A percentile compares a stretch with the other conserved stretches of the same genome.
phyloP scores from a whole-genome alignment of 2,329 filamentous ascomycete species.

The Xenoacremonium recifei region DNA sequence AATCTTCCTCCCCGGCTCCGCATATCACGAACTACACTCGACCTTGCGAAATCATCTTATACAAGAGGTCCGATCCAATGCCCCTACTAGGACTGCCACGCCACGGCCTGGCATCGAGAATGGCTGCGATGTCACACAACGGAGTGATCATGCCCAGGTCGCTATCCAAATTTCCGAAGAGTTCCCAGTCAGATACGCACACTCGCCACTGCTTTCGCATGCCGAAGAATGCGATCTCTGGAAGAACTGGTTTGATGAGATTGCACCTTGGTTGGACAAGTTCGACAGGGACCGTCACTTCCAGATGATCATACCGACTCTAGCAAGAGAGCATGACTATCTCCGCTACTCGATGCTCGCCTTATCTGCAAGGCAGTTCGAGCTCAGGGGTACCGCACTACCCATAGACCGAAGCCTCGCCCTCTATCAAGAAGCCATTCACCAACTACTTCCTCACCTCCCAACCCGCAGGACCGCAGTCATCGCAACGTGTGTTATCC shows the following conservation, averaged over 20 bases:
- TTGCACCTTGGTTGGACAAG: conserved; percentile 50
- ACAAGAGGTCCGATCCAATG: conserved; percentile 40
- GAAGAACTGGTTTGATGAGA: conserved; percentile 42
- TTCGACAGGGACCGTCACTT: conserved; percentile 50
- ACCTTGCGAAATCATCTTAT: conserved; percentile 44
- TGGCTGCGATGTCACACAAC: conserved; percentile 1
- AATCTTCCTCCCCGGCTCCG: conserved; percentile 46
- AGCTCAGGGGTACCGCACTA: conserved; percentile 37
- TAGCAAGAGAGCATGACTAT: conserved; percentile 42
- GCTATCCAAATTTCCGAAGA: conserved; percentile 15
- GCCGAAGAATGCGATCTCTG: conserved; percentile 35
- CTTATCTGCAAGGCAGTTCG: conserved; percentile 49
- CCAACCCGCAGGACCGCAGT: conserved; percentile 47
- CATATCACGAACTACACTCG: conserved; percentile 45
- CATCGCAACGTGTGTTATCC: conserved; percentile 51
- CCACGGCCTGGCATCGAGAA: conserved; percentile 17
- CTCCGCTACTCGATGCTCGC: conserved; percentile 49
- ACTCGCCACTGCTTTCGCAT: conserved; percentile 19
- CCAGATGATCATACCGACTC: conserved; percentile 44
- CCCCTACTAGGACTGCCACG: conserved; percentile 29
- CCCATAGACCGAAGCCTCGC: conserved; percentile 41
- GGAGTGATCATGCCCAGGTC: conserved; percentile 11
- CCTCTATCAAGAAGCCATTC: conserved; percentile 51
- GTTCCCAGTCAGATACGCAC: conserved; percentile 6
- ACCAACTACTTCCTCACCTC: conserved; percentile 45